phyloP scores from a whole-genome alignment of 1,139 yeast species.

The Protomyces lactucae-debilis region DNA sequence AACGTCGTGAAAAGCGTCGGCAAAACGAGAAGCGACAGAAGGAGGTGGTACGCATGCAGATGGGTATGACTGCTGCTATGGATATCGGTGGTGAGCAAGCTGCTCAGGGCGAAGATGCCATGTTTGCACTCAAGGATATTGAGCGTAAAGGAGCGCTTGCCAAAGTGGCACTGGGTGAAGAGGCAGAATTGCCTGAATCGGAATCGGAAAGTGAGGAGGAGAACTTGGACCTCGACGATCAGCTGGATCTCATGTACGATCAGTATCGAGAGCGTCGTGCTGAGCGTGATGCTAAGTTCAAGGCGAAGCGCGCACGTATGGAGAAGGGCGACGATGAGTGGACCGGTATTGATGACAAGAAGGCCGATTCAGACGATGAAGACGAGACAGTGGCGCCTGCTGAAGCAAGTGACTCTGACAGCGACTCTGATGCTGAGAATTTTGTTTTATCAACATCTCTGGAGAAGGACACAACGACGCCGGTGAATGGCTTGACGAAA shows the following conservation, averaged over 20 bases:
- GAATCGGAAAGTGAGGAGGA: slow-evolving; percentile 59
- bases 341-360: slow-evolving; percentile 59
- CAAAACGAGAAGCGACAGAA: slow-evolving; percentile 80
- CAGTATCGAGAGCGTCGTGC: slow-evolving; percentile 67
- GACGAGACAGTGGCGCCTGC: slow-evolving; percentile 29
- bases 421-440: slow-evolving; percentile 73
- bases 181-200: slow-evolving; percentile 51
- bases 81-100: slow-evolving; percentile 94
- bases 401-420: slow-evolving; percentile 39
- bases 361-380: slow-evolving; percentile 32
- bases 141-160: slow-evolving; percentile 78
- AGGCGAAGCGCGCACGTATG: slow-evolving; percentile 77
- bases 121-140: slow-evolving; percentile 77
- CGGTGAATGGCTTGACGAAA: slow-evolving; percentile 54
- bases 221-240: slow-evolving; percentile 47
- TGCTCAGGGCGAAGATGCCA: slow-evolving; percentile 68
- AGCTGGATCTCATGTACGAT: slow-evolving; percentile 56
- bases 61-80: slow-evolving; percentile 91
- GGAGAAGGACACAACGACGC: slow-evolving; percentile 45
- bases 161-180: slow-evolving; percentile 73
- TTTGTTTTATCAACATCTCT: slow-evolving; percentile 54
- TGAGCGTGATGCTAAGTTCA: slow-evolving; percentile 71
- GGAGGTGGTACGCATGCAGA: slow-evolving; percentile 85
- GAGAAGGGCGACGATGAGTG: slow-evolving; percentile 60
- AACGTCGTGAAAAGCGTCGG: slow-evolving; percentile 74